Conservation (phyloP, 2,329 filamentous ascomycete species). For the Lecanicillium sp. region DNA sequence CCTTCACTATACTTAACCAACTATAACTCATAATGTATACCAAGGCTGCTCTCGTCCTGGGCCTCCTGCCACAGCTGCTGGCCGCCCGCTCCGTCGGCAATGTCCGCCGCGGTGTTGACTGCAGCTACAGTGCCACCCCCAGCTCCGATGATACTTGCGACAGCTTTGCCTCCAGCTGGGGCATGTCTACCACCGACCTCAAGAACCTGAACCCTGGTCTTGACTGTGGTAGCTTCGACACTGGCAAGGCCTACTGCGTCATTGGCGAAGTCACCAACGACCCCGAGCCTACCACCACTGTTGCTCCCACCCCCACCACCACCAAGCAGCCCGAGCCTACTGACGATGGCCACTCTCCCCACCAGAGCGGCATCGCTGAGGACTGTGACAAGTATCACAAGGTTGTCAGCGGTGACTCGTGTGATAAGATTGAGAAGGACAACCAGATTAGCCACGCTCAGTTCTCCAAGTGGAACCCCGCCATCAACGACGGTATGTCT, state of each 20-base stretch:
- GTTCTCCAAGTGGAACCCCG: conserved; percentile 8
- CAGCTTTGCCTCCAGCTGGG: conserved; percentile 16
- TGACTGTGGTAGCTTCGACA: conserved; percentile 14
- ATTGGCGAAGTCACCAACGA: conserved; percentile 8
- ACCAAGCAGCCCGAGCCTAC: too few species aligned
- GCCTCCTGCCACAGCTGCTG: conserved; percentile 6
- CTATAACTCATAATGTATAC: too few species aligned
- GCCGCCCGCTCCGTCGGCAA: conserved; percentile 3
- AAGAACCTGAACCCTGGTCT: conserved; percentile 16
- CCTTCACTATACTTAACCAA: too few species aligned
- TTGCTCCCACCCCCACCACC: too few species aligned
- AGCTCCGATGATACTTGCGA: conserved; percentile 18
- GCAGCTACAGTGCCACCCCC: conserved; percentile 10
- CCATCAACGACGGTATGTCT: conserved; percentile 2
- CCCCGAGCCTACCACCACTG: too few species aligned
- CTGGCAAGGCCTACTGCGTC: conserved; percentile 13
- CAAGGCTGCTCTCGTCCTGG: conserved; percentile 2
- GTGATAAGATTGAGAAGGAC: conserved; percentile 5
- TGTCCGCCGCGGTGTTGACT: conserved; percentile 9
- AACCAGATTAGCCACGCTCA: conserved; percentile 6
- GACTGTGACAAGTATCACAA: conserved; percentile 9
- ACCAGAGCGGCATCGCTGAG: conserved; percentile 4
- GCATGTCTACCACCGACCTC: conserved; percentile 12
- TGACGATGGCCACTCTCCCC: background rate
- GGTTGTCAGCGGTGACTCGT: conserved; percentile 4